A percentile compares a stretch with the other conserved stretches of the same genome.
Evolutionary conservation across 2,329 filamentous ascomycete species (phyloP).

Genomic region (Alternaria sp.): DNA sequence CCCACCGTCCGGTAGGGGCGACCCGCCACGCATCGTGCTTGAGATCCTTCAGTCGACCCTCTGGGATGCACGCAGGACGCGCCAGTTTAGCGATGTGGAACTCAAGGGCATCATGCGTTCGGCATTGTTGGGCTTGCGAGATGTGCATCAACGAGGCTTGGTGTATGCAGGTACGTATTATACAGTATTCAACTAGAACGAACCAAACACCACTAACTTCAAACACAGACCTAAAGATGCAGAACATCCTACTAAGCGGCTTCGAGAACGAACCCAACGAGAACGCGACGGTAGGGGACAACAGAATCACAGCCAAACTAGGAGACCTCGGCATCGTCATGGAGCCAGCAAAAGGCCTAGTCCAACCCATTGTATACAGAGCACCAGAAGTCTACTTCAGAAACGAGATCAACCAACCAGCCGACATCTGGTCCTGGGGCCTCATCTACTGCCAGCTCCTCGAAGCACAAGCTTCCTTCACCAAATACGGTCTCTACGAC

Average conservation of each 20-base stretch:
- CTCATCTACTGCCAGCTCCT: constrained; percentile 23
- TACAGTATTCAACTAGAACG: accelerated
- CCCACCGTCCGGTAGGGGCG: constrained; percentile 11
- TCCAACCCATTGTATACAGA: constrained; percentile 24
- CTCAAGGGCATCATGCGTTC: constrained; percentile 24
- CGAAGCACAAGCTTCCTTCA: constrained; percentile 20
- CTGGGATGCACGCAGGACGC: constrained; percentile 20
- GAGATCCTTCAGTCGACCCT: constrained; percentile 20
- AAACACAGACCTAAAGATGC: constrained; percentile 18
- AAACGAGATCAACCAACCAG: constrained; percentile 20
- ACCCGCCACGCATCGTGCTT: constrained; percentile 19
- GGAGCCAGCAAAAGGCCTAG: constrained; percentile 20
- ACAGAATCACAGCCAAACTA: constrained; percentile 17
- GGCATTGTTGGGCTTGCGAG: constrained; percentile 16
- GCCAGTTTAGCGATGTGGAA: constrained; percentile 22
- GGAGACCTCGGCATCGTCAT: constrained; percentile 25
- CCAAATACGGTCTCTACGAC: constrained; percentile 21
- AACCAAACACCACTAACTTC: neutral
- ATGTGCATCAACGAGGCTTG: constrained; percentile 19
- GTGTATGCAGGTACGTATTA: constrained; percentile 20
- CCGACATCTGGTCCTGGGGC: constrained; percentile 24
- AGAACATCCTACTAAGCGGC: constrained; percentile 20
- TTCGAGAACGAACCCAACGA: constrained; percentile 13
- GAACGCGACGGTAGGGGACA: constrained; percentile 1
- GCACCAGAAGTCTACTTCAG: constrained; percentile 24